Evolutionary conservation across 2,329 filamentous ascomycete genomes (phyloP).

Genomic region (Coleophoma eucalyptorum): DNA sequence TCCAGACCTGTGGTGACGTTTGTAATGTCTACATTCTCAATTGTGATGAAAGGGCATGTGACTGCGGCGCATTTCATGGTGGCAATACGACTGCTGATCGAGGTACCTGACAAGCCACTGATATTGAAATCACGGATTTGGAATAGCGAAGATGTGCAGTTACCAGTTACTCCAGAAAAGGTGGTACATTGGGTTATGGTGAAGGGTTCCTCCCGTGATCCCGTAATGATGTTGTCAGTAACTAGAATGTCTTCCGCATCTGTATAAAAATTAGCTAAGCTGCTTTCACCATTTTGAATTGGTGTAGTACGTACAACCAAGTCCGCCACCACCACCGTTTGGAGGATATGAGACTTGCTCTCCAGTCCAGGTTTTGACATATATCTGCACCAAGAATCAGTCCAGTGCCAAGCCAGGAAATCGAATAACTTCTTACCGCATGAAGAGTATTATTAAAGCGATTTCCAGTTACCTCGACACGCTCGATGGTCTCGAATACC

Average conservation of each 20-base stretch:
- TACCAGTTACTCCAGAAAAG: constrained; percentile 28
- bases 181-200: constrained; percentile 34
- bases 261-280: not conserved
- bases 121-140: constrained; percentile 30
- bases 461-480: too few relatives aligned
- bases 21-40: constrained; percentile 15
- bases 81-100: constrained; percentile 13
- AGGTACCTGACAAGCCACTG: constrained; percentile 14
- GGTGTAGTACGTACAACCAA: constrained; percentile 31
- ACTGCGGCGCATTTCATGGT: constrained; percentile 27
- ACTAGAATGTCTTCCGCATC: constrained; percentile 23
- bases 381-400: constrained; percentile 44
- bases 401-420: too few relatives aligned
- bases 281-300: not conserved
- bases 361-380: constrained; percentile 56
- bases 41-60: constrained; percentile 22
- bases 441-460: too few relatives aligned
- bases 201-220: constrained; percentile 25
- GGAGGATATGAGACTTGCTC: constrained; percentile 44
- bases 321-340: constrained; percentile 55
- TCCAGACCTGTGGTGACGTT: constrained; percentile 16
- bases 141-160: constrained; percentile 34
- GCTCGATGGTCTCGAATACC: too few relatives aligned
- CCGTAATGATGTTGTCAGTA: constrained; percentile 27
- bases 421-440: too few relatives aligned